Evolutionary conservation across 108 stramenopile species (phyloP).

Genomic region (Skeletonema potamos): DNA sequence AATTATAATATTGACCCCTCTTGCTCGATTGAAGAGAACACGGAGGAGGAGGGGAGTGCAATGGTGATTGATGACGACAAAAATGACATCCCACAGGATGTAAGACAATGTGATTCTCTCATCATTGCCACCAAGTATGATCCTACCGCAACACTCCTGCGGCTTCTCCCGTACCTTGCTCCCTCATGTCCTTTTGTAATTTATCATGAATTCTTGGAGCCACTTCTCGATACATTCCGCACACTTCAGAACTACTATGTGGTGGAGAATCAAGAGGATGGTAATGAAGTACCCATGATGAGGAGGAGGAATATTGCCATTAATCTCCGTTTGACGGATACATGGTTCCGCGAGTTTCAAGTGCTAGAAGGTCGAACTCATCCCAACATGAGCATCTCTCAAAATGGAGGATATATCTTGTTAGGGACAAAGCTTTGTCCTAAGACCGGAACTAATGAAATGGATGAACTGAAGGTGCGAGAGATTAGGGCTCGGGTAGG

Average conservation of each 20-base stretch:
- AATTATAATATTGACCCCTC: neutral
- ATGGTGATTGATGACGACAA: neutral
- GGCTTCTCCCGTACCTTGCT: slow-evolving; percentile 70
- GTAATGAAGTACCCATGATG: slow-evolving; percentile 17
- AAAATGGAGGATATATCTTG: slow-evolving; percentile 86
- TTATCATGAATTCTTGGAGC: slow-evolving; percentile 86
- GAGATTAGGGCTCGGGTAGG: slow-evolving; percentile 58
- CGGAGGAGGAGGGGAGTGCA: neutral
- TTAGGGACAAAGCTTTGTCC: slow-evolving; percentile 85
- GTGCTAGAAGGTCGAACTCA: slow-evolving; percentile 87
- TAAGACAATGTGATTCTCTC: slow-evolving; percentile 66
- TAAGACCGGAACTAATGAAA: slow-evolving; percentile 70
- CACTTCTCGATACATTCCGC: slow-evolving; percentile 74
- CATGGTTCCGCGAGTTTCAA: slow-evolving; percentile 91
- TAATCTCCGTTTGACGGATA: slow-evolving; percentile 80
- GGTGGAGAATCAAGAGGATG: neutral
- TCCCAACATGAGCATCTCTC: slow-evolving; percentile 91
- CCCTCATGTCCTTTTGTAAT: slow-evolving; percentile 88
- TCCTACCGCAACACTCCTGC: slow-evolving; percentile 62
- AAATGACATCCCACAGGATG: neutral
- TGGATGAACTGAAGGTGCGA: slow-evolving; percentile 60
- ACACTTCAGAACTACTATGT: slow-evolving; percentile 59
- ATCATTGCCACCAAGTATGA: slow-evolving; percentile 77
- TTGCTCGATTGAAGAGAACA: neutral
- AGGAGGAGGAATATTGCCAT: slow-evolving; percentile 64